Evolutionary conservation across 257 asterid genomes (phyloP), one percentile per base, ranked within the genome.

Genomic region (Capsicum rhomboideum): DNA sequence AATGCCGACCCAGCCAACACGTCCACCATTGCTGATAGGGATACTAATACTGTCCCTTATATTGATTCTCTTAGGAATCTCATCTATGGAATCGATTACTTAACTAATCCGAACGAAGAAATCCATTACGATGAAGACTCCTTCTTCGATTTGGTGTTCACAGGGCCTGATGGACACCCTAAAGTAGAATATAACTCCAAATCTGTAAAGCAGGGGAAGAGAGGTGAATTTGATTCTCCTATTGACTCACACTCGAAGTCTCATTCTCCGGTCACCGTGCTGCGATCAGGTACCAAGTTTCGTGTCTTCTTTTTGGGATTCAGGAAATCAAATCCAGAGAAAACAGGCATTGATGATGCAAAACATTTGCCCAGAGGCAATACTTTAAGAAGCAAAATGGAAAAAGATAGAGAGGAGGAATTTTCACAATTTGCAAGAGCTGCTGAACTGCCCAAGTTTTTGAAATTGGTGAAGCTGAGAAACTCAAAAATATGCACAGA

Each of bases 71-170:
- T 74, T 46, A 74, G 46, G 80, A 74, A 74, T 13, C 29, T 74
- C 55, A 16, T 74, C 12, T 49, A 74, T 23, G 80, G 80, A 46
- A 23, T 74, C 0, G 80, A 74, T 46, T 74, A 23, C 8, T n/a
- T 44, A 44, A 72, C n/a, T 2, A 44, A 72, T 37, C n/a, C 58
- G 8, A 63, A 26, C 6, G 37, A 12, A 2, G 94, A 90, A 44
- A 79, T 79, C 7, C 94, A 89, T 4, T 88, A 82, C 16, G 98
- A 85, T 8, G 96, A 89, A 7, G 97, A 91, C 49, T 92, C 98
- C 44, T 92, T 91, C 87, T 91, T 95, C 80, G 98, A 95, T 74
- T 83, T 95, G 89, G 97, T 86, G 79, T 64, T 92, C 55, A 78
- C 87, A 2, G 86, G 96, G 8, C 94, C 94, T 2, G 85, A 83